Conservation (phyloP, 2,329 filamentous ascomycete genomes). For the Chaetomium olivaceum region DNA sequence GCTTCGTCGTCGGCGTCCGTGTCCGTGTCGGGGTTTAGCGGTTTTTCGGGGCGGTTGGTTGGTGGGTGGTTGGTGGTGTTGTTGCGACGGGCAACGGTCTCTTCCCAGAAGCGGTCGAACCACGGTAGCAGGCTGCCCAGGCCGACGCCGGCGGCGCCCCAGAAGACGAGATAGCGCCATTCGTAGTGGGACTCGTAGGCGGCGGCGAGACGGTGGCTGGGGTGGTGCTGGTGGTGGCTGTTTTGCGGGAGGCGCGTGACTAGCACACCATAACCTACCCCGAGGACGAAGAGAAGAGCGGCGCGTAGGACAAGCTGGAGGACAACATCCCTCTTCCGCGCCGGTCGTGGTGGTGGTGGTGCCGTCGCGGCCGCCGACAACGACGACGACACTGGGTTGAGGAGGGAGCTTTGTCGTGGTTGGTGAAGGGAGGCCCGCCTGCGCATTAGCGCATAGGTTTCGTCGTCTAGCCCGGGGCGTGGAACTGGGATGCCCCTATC, state of each 20-base stretch:
- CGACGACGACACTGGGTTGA: neutral
- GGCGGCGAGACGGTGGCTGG: slow-evolving; percentile 27
- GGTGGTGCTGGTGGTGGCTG: slow-evolving; percentile 30
- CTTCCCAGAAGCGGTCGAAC: slow-evolving; percentile 76
- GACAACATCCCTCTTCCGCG: slow-evolving; percentile 26
- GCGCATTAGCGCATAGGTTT: slow-evolving; percentile 46
- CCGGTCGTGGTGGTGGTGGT: slow-evolving; percentile 22
- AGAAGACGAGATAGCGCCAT: slow-evolving; percentile 73
- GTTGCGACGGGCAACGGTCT: slow-evolving; percentile 32
- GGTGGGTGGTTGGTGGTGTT: neutral
- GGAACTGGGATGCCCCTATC: slow-evolving; percentile 57
- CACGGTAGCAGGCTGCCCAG: slow-evolving; percentile 81
- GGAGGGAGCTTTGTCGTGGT: too few species aligned
- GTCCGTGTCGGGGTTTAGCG: neutral
- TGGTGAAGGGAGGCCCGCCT: slow-evolving; percentile 36
- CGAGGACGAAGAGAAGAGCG: slow-evolving; percentile 72
- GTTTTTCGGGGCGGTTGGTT: slow-evolving; percentile 9
- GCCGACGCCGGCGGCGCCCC: slow-evolving; percentile 77
- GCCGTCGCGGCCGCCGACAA: slow-evolving; percentile 34
- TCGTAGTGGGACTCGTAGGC: slow-evolving; percentile 33
- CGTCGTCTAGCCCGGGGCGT: slow-evolving; percentile 50
- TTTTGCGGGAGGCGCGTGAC: slow-evolving; percentile 77
- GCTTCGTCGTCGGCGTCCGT: slow-evolving; percentile 30
- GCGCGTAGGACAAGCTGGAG: slow-evolving; percentile 60
- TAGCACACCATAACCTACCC: slow-evolving; percentile 78